These are phyloP conservation scores for Triangularia setosa DNA, from an alignment of 2,329 filamentous ascomycete species.

Conservation along the genomic window DNA sequence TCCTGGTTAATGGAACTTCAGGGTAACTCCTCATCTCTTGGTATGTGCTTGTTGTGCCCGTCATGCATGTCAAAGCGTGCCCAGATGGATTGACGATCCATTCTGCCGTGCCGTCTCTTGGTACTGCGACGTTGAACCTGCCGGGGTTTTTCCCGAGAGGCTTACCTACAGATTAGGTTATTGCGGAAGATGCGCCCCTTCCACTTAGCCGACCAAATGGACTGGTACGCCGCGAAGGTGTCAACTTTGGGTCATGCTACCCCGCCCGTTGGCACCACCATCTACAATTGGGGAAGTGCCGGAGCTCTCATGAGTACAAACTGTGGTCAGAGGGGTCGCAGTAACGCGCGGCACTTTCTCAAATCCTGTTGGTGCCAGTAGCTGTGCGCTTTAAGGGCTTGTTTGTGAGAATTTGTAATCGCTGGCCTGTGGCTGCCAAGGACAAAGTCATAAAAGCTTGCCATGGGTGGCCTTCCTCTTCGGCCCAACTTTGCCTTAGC, in stretches of 20 bases:
- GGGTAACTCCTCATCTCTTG: not conserved
- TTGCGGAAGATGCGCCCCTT: not conserved
- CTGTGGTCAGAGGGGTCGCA: not conserved
- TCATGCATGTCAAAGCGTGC: not conserved
- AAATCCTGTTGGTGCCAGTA: not conserved
- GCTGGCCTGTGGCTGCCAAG: not conserved
- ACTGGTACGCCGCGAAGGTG: not conserved
- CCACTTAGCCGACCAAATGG: not conserved
- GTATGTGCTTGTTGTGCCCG: not conserved
- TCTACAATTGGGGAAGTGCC: not conserved
- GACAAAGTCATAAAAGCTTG: not conserved
- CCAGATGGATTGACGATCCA: not conserved
- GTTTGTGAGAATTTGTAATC: not conserved
- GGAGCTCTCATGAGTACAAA: not conserved
- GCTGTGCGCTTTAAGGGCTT: not conserved
- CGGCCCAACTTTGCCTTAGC: not conserved
- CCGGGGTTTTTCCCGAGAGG: not conserved
- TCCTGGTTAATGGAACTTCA: not conserved
- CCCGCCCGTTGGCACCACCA: not conserved
- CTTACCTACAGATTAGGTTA: not conserved
- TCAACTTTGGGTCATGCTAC: not conserved
- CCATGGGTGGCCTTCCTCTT: not conserved
- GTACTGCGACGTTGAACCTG: not conserved
- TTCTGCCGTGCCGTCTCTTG: not conserved
- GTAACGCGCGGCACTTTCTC: not conserved